Evolutionary conservation across 192 early-diverging fungal genomes (phyloP).

Genomic region (Kappamyces sp.): DNA sequence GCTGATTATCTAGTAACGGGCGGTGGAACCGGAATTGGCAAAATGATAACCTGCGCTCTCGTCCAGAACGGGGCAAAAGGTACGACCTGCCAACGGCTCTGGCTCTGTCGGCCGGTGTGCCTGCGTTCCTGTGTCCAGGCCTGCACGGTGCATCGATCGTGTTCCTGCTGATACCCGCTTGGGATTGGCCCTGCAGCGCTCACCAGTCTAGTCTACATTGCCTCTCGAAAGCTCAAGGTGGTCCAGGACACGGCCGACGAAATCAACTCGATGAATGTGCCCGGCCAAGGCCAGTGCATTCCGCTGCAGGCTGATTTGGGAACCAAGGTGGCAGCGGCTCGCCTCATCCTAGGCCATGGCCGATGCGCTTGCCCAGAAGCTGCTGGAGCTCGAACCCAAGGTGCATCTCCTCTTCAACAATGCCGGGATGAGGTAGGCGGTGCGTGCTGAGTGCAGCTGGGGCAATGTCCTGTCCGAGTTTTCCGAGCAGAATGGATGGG

Average conservation of each 20-base stretch:
- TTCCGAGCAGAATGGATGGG: conserved; percentile 50
- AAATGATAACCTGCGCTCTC: conserved; percentile 64
- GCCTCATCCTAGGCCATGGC: conserved; percentile 41
- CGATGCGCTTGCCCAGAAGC: conserved; percentile 45
- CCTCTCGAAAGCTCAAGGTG: conserved; percentile 59
- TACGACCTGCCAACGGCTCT: no score
- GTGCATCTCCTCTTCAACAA: conserved; percentile 84
- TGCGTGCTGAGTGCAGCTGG: no score
- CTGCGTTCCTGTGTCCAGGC: no score
- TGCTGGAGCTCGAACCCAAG: conserved; percentile 50
- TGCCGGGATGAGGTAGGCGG: conserved; percentile 46
- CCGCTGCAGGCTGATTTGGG: conserved; percentile 70
- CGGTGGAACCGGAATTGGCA: conserved; percentile 52
- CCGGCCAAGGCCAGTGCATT: conserved; percentile 70
- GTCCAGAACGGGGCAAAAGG: conserved; percentile 77
- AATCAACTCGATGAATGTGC: conserved; percentile 53
- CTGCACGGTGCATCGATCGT: no score
- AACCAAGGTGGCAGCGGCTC: conserved; percentile 21
- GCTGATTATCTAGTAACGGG: no score
- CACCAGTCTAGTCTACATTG: conserved; percentile 68
- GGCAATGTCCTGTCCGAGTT: conserved; percentile 31
- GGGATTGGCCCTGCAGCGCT: neutral
- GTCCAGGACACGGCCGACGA: conserved; percentile 53
- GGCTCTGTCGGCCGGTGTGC: no score
- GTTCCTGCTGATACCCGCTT: no score